Conservation (phyloP, 306 rosid species). For the Pterocarpus santalinus region DNA sequence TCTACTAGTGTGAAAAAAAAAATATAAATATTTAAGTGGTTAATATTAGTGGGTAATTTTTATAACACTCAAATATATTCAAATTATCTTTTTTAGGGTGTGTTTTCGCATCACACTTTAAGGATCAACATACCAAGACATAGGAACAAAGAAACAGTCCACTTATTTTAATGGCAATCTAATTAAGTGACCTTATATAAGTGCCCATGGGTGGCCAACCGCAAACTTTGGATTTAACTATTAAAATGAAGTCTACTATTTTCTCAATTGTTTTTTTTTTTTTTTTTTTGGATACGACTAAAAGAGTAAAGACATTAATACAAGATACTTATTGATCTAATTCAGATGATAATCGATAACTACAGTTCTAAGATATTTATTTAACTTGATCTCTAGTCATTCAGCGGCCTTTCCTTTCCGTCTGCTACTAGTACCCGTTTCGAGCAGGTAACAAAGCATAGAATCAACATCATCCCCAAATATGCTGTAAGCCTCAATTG, state of each 20-base stretch:
- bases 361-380: not conserved
- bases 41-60: no score
- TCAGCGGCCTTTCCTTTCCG: constrained; percentile 96
- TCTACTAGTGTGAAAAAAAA: no score
- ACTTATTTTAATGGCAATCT: not conserved
- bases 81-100: no score
- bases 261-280: not conserved
- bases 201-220: not conserved
- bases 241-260: not conserved
- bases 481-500: constrained; percentile 86
- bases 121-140: not conserved
- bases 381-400: constrained; percentile 34
- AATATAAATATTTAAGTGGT: no score
- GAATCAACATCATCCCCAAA: constrained; percentile 98
- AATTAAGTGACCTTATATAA: not conserved
- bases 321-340: constrained; percentile 24
- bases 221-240: not conserved
- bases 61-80: no score
- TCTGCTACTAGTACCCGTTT: constrained; percentile 80
- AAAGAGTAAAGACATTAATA: constrained; percentile 6
- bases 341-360: not conserved
- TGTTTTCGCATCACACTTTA: no score
- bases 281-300: no score
- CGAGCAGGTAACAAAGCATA: constrained; percentile 86
- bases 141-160: not conserved